These are phyloP conservation scores for Aspergillus quadricinctus DNA, from an alignment of 2,329 filamentous ascomycete species.

Conservation along the genomic window DNA sequence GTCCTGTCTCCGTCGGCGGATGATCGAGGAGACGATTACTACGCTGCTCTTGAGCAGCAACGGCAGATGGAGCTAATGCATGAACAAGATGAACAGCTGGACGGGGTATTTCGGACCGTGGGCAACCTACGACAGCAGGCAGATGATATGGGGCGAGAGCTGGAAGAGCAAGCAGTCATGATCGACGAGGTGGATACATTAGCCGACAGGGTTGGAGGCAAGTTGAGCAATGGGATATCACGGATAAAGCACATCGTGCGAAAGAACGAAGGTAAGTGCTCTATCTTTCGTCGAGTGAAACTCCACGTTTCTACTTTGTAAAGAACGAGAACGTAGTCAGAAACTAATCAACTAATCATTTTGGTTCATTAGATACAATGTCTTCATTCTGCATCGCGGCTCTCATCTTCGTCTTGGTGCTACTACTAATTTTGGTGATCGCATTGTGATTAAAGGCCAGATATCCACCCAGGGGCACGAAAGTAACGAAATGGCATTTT, in stretches of 20 bases:
- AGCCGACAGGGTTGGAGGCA: conserved; percentile 80
- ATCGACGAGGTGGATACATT: conserved; percentile 78
- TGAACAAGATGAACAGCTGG: conserved; percentile 89
- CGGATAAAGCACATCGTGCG: conserved; percentile 80
- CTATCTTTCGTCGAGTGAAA: conserved; percentile 2
- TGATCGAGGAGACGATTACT: conserved; percentile 56
- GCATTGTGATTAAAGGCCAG: conserved; percentile 48
- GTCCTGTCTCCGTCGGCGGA: conserved; percentile 36
- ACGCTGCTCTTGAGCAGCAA: conserved; percentile 82
- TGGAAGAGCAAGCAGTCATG: conserved; percentile 91
- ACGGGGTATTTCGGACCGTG: conserved; percentile 89
- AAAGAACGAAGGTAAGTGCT: conserved; percentile 78
- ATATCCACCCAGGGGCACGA: conserved; percentile 10
- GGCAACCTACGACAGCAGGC: conserved; percentile 87
- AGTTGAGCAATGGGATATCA: conserved; percentile 79
- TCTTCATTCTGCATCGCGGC: conserved; percentile 90
- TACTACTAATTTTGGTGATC: conserved; percentile 75
- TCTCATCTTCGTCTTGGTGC: conserved; percentile 80
- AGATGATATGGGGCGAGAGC: conserved; percentile 89
- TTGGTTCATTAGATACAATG: conserved; percentile 51
- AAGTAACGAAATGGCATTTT: conserved; percentile 6
- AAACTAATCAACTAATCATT: conserved; percentile 19
- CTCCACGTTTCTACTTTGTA: conserved; percentile 4
- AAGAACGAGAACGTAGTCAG: conserved; percentile 8
- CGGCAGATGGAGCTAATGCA: conserved; percentile 88